These are phyloP conservation scores for Geranomyces michiganensis DNA, from an alignment of 192 early-diverging fungal genomes.

Conservation along the genomic window DNA sequence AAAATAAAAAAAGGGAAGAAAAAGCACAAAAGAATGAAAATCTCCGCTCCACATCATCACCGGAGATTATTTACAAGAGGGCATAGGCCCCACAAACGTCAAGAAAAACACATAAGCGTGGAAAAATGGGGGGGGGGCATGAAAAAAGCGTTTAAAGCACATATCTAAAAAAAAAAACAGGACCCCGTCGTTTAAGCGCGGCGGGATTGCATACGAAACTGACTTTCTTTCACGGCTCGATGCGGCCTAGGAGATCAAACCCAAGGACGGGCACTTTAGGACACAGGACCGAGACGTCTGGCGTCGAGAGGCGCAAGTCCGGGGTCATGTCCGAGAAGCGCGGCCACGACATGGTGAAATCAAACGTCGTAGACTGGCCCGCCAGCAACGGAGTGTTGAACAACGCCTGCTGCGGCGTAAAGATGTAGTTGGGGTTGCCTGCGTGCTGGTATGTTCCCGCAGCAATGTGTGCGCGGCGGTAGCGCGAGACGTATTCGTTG, in stretches of 20 bases:
- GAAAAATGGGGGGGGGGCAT: too few species aligned
- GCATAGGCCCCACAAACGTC: too few species aligned
- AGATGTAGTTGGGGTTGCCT: constrained; percentile 14
- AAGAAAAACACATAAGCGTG: too few species aligned
- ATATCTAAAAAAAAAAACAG: too few species aligned
- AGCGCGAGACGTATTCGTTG: constrained; percentile 12
- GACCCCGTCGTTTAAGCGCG: too few species aligned
- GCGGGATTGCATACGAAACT: too few species aligned
- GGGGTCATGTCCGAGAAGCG: neutral
- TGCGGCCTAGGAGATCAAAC: neutral
- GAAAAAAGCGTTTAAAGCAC: too few species aligned
- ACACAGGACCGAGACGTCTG: constrained; percentile 11
- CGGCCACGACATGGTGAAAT: constrained; percentile 12
- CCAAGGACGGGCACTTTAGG: constrained; percentile 12
- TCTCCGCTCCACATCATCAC: too few species aligned
- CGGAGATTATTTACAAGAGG: too few species aligned
- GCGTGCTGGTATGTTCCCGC: constrained; percentile 3
- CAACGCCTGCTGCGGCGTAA: constrained; percentile 5
- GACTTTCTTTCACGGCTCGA: too few species aligned
- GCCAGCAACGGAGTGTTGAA: constrained; percentile 5
- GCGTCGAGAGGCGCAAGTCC: constrained; percentile 1
- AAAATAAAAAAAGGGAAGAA: too few species aligned
- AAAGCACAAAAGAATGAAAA: too few species aligned
- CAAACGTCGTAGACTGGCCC: neutral
- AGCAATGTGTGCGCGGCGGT: constrained; percentile 2